phyloP scores from a whole-genome alignment of 495 filamentous ascomycete genomes.

The Aspergillus kassunensis region DNA sequence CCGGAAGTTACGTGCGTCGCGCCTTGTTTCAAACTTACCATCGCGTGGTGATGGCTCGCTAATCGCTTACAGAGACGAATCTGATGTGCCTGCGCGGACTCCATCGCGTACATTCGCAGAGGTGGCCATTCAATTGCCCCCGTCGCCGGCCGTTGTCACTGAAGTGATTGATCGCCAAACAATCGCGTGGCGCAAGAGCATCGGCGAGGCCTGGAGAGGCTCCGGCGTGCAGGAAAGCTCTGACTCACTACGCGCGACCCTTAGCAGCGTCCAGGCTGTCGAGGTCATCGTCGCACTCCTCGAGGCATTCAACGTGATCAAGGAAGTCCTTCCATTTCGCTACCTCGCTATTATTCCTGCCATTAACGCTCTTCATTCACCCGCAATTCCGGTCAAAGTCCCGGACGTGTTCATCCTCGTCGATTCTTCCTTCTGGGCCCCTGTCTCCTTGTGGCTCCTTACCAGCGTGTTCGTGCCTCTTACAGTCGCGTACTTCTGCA shows the following conservation, averaged over 20 bases:
- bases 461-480: constrained; percentile 68
- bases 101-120: constrained; percentile 50
- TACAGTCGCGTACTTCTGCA: constrained; percentile 78
- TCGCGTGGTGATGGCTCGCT: not conserved
- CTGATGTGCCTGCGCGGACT: constrained; percentile 23
- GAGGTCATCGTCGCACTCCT: constrained; percentile 60
- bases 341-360: constrained; percentile 69
- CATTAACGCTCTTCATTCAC: constrained; percentile 37
- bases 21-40: not conserved
- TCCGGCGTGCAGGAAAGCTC: constrained; percentile 41
- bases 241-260: constrained; percentile 53
- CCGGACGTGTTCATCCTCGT: constrained; percentile 83
- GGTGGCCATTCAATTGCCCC: constrained; percentile 51
- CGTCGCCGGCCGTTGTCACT: constrained; percentile 81
- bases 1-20: constrained; percentile 39
- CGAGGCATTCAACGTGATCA: constrained; percentile 47
- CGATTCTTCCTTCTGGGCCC: constrained; percentile 75
- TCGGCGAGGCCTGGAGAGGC: constrained; percentile 39
- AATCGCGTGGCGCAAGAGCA: constrained; percentile 51
- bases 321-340: constrained; percentile 53
- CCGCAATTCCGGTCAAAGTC: constrained; percentile 54
- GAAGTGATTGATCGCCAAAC: constrained; percentile 74
- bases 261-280: constrained; percentile 66
- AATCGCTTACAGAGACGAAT: constrained; percentile 27
- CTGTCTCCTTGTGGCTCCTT: constrained; percentile 70